A percentile compares a stretch with the other conserved stretches of the same genome.
Evolutionary conservation across 2,329 filamentous ascomycete species (phyloP).

Genomic region (Fusarium sp.): DNA sequence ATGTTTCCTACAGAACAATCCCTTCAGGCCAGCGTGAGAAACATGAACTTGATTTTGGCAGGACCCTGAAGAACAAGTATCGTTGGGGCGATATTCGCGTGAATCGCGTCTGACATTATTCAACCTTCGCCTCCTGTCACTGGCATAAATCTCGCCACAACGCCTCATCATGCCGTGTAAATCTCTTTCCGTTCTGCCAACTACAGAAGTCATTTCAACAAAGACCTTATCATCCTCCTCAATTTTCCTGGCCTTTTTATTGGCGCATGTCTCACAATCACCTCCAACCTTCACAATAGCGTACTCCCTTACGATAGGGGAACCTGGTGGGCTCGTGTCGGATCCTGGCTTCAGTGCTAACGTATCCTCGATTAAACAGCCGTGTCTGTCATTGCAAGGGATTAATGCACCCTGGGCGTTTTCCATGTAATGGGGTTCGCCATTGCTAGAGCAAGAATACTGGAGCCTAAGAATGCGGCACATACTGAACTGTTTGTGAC

Average conservation of each 20-base stretch:
- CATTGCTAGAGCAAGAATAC: constrained; percentile 5
- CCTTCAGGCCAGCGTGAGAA: background rate
- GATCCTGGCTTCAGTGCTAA: background rate
- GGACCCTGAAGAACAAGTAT: constrained; percentile 5
- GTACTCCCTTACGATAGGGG: background rate
- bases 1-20: constrained; percentile 30
- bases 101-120: background rate
- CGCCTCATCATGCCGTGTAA: background rate
- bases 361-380: background rate
- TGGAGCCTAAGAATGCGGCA: constrained; percentile 15
- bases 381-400: constrained; percentile 3
- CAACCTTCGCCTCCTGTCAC: background rate
- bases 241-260: background rate
- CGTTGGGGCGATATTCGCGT: background rate
- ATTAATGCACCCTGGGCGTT: background rate
- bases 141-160: background rate
- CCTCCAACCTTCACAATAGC: background rate
- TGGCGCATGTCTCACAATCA: background rate
- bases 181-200: background rate
- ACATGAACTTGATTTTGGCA: background rate
- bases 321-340: background rate
- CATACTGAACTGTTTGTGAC: background rate
- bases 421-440: background rate
- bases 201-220: background rate
- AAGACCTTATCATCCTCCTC: background rate